phyloP scores from a whole-genome alignment of 768 basidiomycete genomes.

The Lepiota brunneoincarnata region DNA sequence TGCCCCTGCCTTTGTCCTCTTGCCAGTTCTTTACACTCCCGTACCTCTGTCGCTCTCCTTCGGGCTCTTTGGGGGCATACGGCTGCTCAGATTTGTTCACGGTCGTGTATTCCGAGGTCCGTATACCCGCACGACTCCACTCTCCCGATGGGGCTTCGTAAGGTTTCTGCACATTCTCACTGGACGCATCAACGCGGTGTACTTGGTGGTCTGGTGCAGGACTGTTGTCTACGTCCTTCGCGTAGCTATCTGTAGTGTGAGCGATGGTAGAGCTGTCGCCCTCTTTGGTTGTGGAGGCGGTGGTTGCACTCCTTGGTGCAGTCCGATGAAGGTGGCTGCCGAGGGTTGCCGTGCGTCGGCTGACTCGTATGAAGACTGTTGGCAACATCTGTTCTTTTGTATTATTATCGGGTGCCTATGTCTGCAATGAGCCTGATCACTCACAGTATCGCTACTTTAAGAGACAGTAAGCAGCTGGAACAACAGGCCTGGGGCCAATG shows the following conservation, averaged over 20 bases:
- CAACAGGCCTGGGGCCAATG: not conserved
- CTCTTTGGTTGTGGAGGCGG: not conserved
- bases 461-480: not conserved
- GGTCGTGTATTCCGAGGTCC: constrained; percentile 2
- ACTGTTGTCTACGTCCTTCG: constrained; percentile 18
- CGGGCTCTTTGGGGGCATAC: not conserved
- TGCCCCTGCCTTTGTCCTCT: constrained; percentile 7
- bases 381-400: constrained; percentile 1
- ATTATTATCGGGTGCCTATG: not conserved
- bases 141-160: constrained; percentile 12
- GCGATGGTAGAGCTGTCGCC: not conserved
- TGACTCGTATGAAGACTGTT: not conserved
- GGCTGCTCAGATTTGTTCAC: not conserved
- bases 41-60: constrained; percentile 6
- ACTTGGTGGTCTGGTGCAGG: constrained; percentile 17
- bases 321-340: constrained; percentile 1
- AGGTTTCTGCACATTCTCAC: constrained; percentile 19
- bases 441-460: not conserved
- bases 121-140: constrained; percentile 6
- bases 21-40: constrained; percentile 7
- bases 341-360: not conserved
- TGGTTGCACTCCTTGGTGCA: not conserved
- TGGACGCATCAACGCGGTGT: constrained; percentile 19
- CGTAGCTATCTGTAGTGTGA: constrained; percentile 19
- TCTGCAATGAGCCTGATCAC: not conserved